Conservation (phyloP, 73 alveolate genomes). For the Diophrys appendiculata region DNA sequence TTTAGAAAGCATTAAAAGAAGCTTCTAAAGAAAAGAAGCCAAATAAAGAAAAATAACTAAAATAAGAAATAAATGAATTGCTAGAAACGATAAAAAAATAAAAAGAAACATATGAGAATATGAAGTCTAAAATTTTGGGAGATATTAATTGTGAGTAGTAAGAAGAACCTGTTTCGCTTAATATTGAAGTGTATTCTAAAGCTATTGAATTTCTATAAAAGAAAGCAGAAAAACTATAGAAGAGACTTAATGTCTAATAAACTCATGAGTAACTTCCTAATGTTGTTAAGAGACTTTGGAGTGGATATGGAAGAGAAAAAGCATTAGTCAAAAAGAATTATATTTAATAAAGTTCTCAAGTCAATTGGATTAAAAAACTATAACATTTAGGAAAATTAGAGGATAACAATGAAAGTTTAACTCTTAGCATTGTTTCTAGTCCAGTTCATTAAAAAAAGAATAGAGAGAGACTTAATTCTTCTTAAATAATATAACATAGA, state of each 20-base stretch:
- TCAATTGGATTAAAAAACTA: neutral
- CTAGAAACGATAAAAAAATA: too few species aligned
- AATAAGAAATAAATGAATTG: too few species aligned
- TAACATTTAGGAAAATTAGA: neutral
- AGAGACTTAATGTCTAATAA: neutral
- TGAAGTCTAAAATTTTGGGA: too few species aligned
- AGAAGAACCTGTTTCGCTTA: neutral
- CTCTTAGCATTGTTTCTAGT: neutral
- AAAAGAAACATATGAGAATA: too few species aligned
- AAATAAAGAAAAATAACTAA: too few species aligned
- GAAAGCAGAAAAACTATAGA: neutral
- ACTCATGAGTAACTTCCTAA: neutral
- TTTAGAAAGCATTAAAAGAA: too few species aligned
- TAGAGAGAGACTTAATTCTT: too few species aligned
- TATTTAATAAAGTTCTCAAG: neutral
- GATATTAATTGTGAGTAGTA: too few species aligned
- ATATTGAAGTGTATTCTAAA: neutral
- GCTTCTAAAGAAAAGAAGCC: too few species aligned
- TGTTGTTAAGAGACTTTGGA: neutral
- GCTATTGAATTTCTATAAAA: neutral
- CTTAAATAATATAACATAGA: too few species aligned
- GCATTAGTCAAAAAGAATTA: neutral
- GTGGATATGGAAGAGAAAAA: slow-evolving; percentile 1
- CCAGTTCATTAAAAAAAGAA: too few species aligned
- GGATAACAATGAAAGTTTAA: neutral